Evolutionary conservation across 371 early-diverging fungal species (phyloP).

Genomic region (Haplosporangium sp.): DNA sequence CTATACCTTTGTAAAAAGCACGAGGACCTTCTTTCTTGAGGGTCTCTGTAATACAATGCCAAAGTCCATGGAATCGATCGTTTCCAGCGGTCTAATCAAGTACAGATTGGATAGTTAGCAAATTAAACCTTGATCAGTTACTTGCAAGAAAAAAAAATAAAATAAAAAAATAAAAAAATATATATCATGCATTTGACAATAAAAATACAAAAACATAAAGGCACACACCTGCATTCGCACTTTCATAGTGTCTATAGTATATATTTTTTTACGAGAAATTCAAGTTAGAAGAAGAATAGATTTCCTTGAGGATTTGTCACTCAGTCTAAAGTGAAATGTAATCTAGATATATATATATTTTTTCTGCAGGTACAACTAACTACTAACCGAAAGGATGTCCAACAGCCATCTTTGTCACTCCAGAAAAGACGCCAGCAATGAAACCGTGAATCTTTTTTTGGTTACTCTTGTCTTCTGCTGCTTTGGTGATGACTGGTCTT

Average conservation of each 20-base stretch:
- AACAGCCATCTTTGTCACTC: constrained; percentile 83
- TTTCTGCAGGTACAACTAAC: not conserved
- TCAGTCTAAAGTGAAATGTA: constrained; percentile 4
- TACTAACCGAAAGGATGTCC: constrained; percentile 84
- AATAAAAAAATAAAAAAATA: too few species aligned
- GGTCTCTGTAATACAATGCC: constrained; percentile 84
- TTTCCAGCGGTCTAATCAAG: constrained; percentile 78
- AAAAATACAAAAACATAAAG: not conserved
- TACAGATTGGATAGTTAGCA: too few species aligned
- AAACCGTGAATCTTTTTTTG: constrained; percentile 79
- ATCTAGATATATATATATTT: too few species aligned
- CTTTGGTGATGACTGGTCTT: not conserved
- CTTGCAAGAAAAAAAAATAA: too few species aligned
- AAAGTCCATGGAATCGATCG: constrained; percentile 87
- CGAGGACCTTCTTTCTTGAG: constrained; percentile 81
- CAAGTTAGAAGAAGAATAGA: not conserved
- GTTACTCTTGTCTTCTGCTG: constrained; percentile 31
- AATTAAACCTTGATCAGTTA: too few species aligned
- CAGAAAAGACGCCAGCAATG: constrained; percentile 83
- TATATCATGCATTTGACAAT: not conserved
- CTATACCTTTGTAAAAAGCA: constrained; percentile 84
- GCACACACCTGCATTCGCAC: constrained; percentile 71
- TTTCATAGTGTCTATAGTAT: constrained; percentile 74
- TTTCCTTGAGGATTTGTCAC: not conserved
- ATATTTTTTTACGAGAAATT: not conserved